Evolutionary conservation across 495 filamentous ascomycete species (phyloP).

Genomic region (Daldinia grandis): DNA sequence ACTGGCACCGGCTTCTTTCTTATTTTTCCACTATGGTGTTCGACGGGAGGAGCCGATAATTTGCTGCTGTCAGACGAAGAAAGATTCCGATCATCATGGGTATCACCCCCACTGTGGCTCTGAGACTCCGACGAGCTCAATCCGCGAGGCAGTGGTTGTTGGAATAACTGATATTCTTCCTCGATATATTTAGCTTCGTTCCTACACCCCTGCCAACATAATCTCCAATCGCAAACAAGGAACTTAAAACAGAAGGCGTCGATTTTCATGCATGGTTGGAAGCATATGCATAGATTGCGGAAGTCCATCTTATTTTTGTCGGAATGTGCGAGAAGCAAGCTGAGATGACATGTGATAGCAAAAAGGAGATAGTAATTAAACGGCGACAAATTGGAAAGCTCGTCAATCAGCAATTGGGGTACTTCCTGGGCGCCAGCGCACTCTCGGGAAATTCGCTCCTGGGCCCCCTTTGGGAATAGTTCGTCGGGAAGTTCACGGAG

Average conservation of each 20-base stretch:
- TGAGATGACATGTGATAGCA: constrained; percentile 92
- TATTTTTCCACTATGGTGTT: constrained; percentile 41
- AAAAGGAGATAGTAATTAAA: constrained; percentile 97
- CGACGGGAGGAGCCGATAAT: constrained; percentile 43
- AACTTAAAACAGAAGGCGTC: constrained; percentile 91
- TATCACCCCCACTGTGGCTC: constrained; percentile 33
- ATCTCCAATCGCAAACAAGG: constrained; percentile 88
- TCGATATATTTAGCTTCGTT: constrained; percentile 83
- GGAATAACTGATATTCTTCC: constrained; percentile 72
- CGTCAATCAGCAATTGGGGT: constrained; percentile 83
- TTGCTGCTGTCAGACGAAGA: constrained; percentile 74
- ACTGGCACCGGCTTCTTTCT: constrained; percentile 50
- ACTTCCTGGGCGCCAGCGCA: constrained; percentile 78
- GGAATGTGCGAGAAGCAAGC: constrained; percentile 81
- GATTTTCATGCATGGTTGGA: constrained; percentile 93
- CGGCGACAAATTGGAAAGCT: constrained; percentile 86
- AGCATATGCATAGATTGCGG: constrained; percentile 90
- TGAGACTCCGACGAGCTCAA: constrained; percentile 28
- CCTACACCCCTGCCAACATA: constrained; percentile 95
- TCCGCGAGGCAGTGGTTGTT: constrained; percentile 56
- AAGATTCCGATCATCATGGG: constrained; percentile 65
- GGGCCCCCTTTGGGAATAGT: constrained; percentile 81
- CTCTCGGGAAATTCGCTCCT: constrained; percentile 75
- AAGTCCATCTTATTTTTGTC: constrained; percentile 97
- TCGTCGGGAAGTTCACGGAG: constrained; percentile 92